Percentiles rank a stretch among this genome's conserved stretches.
Conservation (phyloP, 2,329 filamentous ascomycete genomes). For the Xylaria sp. region DNA sequence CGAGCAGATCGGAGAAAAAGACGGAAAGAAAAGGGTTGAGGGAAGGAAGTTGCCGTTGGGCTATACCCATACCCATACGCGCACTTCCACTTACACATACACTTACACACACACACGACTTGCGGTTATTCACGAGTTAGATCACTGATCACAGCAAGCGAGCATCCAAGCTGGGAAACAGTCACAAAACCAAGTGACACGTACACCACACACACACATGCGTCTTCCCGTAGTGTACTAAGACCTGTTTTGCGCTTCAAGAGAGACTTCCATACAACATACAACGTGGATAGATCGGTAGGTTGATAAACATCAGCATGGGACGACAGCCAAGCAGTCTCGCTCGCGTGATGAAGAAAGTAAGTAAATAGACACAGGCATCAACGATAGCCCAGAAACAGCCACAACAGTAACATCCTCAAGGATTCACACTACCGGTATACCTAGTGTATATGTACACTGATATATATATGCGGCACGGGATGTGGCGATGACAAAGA, state of each 20-base stretch:
- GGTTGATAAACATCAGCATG: background rate
- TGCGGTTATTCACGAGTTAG: background rate
- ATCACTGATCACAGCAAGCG: background rate
- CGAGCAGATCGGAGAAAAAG: background rate
- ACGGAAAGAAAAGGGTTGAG: background rate
- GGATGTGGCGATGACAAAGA: background rate
- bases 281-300: conserved; percentile 1
- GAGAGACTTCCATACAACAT: background rate
- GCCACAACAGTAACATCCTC: conserved; percentile 17
- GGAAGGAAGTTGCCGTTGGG: conserved; percentile 29
- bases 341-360: background rate
- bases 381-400: background rate
- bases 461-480: background rate
- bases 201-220: too few species aligned
- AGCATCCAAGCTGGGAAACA: background rate
- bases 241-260: background rate
- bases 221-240: too few species aligned
- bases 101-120: background rate
- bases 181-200: background rate
- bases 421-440: conserved; percentile 10
- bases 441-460: background rate
- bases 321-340: background rate
- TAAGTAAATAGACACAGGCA: background rate
- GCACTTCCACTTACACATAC: background rate
- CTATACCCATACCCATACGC: background rate